Evolutionary conservation across 2,329 filamentous ascomycete species (phyloP).

Genomic region (Monosporascus sp.): DNA sequence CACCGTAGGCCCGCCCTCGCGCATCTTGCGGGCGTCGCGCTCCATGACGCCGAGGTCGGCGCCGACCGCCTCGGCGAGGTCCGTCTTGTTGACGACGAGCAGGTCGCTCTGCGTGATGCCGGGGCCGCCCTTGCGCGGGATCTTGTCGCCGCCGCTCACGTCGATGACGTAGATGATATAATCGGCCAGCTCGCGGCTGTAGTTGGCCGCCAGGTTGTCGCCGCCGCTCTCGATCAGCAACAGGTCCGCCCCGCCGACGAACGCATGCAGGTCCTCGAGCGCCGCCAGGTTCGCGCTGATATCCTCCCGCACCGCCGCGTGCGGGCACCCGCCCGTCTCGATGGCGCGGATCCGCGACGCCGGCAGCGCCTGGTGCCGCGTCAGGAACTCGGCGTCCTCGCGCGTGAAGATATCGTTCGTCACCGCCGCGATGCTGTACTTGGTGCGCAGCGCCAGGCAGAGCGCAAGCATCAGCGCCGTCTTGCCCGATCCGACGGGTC

Average conservation of each 20-base stretch:
- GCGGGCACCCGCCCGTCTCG: slow-evolving; percentile 94
- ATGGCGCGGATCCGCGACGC: slow-evolving; percentile 85
- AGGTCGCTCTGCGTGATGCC: slow-evolving; percentile 96
- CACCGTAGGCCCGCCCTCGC: slow-evolving; percentile 90
- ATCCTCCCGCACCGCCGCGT: slow-evolving; percentile 95
- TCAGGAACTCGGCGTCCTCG: slow-evolving; percentile 97
- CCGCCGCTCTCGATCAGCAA: slow-evolving; percentile 93
- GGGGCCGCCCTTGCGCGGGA: slow-evolving; percentile 90
- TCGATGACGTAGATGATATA: slow-evolving; percentile 99
- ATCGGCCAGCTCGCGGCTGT: slow-evolving; percentile 88
- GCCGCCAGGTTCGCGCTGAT: slow-evolving; percentile 91
- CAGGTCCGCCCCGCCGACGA: slow-evolving; percentile 69
- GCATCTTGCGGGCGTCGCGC: slow-evolving; percentile 86
- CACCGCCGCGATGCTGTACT: slow-evolving; percentile 85
- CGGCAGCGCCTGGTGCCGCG: slow-evolving; percentile 76
- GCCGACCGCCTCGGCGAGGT: slow-evolving; percentile 83
- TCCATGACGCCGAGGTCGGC: slow-evolving; percentile 94
- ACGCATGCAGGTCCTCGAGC: slow-evolving; percentile 78
- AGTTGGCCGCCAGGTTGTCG: slow-evolving; percentile 96
- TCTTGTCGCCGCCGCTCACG: slow-evolving; percentile 92
- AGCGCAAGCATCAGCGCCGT: slow-evolving; percentile 95
- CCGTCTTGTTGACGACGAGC: slow-evolving; percentile 94
- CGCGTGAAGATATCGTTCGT: slow-evolving; percentile 99
- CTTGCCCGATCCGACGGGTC: slow-evolving; percentile 94
- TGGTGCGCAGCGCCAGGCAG: slow-evolving; percentile 73